Evolutionary conservation across 2,329 filamentous ascomycete species (phyloP).

Genomic region (Rugonectria rugulosa): DNA sequence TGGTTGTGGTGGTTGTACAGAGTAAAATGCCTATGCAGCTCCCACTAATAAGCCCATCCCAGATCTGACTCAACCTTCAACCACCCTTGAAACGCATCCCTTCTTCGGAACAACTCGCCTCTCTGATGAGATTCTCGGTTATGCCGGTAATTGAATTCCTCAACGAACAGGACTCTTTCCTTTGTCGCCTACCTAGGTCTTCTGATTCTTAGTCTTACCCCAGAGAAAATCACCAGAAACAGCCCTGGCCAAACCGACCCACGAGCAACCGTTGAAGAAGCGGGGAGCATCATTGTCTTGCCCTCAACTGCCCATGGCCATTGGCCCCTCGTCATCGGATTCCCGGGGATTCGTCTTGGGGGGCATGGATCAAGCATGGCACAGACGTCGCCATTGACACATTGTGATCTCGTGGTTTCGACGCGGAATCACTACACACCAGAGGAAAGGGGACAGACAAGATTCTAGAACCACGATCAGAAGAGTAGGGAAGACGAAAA

Average conservation of each 20-base stretch:
- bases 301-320: neutral
- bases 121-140: neutral
- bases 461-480: neutral
- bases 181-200: constrained; percentile 1
- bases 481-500: neutral
- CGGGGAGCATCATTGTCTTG: constrained; percentile 6
- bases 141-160: constrained; percentile 17
- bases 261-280: no score
- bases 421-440: no score
- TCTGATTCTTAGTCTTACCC: constrained; percentile 27
- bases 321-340: constrained; percentile 6
- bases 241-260: neutral
- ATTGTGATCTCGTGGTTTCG: no score
- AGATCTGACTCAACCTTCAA: no score
- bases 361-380: constrained; percentile 13
- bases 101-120: neutral
- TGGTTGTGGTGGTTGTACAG: no score
- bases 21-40: no score
- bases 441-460: neutral
- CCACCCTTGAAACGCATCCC: no score
- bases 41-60: no score
- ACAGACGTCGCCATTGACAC: no score
- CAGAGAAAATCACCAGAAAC: constrained; percentile 25
- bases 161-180: neutral
- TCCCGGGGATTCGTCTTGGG: neutral